Percentiles rank a stretch among this genome's conserved stretches.
These are phyloP conservation scores for Blastobotrys buckinghamii DNA, from an alignment of 1,139 yeast species.

Conservation along the genomic window DNA sequence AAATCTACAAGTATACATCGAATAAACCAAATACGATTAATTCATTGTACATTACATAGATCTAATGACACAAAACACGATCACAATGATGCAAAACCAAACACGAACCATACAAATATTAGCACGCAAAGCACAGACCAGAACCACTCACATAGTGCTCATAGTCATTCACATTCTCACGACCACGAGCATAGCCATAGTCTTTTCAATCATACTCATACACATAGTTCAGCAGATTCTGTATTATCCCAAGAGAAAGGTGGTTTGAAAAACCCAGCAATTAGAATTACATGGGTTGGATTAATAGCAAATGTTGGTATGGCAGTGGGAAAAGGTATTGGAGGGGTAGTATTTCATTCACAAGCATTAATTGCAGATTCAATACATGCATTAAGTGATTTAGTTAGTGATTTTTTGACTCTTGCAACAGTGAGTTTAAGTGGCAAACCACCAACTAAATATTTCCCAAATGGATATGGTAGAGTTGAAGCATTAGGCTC, in stretches of 20 bases:
- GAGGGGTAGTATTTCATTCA: constrained; percentile 90
- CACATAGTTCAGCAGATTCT: constrained; percentile 27
- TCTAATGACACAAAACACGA: too few relatives aligned
- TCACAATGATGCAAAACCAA: too few relatives aligned
- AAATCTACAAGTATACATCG: too few relatives aligned
- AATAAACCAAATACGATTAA: not conserved
- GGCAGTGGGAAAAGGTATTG: constrained; percentile 81
- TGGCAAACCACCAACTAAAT: constrained; percentile 52
- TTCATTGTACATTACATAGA: too few relatives aligned
- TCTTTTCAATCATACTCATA: constrained; percentile 26
- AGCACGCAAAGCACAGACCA: not conserved
- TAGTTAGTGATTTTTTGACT: constrained; percentile 84
- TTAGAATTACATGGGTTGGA: constrained; percentile 90
- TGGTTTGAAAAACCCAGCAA: constrained; percentile 67
- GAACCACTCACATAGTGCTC: constrained; percentile 22
- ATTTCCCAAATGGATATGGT: constrained; percentile 86
- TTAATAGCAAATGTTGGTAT: constrained; percentile 73
- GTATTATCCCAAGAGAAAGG: constrained; percentile 28
- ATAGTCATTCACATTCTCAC: not conserved
- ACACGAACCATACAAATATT: too few relatives aligned
- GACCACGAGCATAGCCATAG: constrained; percentile 26
- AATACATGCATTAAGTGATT: constrained; percentile 83
- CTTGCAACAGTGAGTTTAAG: constrained; percentile 83
- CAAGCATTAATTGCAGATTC: constrained; percentile 94
- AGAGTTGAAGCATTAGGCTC: constrained; percentile 91